Evolutionary conservation across 495 filamentous ascomycete genomes (phyloP), one percentile per base, ranked within the genome.

Genomic region (Staphylotrichum longicolle): DNA sequence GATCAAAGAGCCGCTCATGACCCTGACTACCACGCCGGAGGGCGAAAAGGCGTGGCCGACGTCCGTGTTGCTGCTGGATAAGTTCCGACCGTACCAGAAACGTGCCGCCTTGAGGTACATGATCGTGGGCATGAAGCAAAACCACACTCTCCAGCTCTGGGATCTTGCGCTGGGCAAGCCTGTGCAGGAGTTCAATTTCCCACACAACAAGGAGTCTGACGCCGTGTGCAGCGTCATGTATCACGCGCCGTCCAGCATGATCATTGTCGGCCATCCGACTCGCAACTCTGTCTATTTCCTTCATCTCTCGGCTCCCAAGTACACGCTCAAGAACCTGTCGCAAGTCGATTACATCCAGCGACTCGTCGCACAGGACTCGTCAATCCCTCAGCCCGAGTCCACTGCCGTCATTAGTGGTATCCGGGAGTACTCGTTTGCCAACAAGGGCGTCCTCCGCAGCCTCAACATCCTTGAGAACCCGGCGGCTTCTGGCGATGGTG

Each of bases 61-160:
- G 0, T 97, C 94, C 27, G 89, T 99, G 51, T 84, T 96, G 72
- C 87, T 99, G 77, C 82, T 98, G 64, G 95, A 99, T 74, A 98
- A 98, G 80, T 85, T 89, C 71, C 88, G 91, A 15, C 90, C 94
- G 34, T 96, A 93, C 72, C 83, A 85, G 72, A 94, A 90, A 74
- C 88, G 88, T 39, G 86, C 87, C 69, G 92, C 95, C 15, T 77
- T 95, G 60, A 84, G 95, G 61, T 99, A 98, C 77, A 86, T 98
- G 75, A 84, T 99, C 61, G 93, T 99, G 54, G 95, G 95, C 62
- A 89, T 97, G 82, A 98, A 97, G 78, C 95, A 98, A 73, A 99
- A 99, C 73, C 95, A 99, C 77, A 94, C 92, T 52, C 86, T 99
- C 62, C 95, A 99, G 78, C 83, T 99, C 59, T 99, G 95, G 95